Conservation (phyloP, 208 protist genomes). For the Leishmania martiniquensis region DNA sequence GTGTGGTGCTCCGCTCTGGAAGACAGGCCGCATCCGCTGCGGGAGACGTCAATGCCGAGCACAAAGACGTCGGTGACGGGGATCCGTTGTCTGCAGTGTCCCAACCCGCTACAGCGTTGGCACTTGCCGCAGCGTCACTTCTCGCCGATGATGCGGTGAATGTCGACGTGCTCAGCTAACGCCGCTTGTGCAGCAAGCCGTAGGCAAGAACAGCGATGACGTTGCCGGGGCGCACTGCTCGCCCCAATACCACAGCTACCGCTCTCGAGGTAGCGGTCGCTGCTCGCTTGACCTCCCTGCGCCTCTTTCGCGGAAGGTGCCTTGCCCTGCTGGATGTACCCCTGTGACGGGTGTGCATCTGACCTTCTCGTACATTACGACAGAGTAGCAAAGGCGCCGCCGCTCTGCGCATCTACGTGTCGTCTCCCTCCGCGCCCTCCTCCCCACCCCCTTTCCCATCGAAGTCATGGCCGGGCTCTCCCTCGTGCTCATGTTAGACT, state of each 20-base stretch:
- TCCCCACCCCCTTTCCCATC: neutral
- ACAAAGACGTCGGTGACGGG: neutral
- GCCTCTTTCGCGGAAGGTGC: neutral
- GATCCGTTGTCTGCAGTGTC: neutral
- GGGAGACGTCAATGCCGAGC: neutral
- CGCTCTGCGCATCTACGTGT: neutral
- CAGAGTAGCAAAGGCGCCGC: neutral
- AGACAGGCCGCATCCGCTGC: neutral
- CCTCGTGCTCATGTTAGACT: neutral
- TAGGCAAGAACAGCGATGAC: neutral
- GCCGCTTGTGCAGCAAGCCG: neutral
- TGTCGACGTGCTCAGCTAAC: slow-evolving; percentile 31
- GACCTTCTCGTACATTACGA: neutral
- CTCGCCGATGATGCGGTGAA: neutral
- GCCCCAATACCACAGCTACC: neutral
- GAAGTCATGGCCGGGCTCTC: neutral
- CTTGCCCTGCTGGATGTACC: neutral
- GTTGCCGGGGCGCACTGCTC: neutral
- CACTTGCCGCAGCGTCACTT: neutral
- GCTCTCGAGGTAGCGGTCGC: neutral
- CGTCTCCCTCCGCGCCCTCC: neutral
- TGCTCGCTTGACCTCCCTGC: neutral
- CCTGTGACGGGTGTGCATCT: neutral
- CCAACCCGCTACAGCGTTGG: neutral
- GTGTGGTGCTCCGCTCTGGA: neutral